Evolutionary conservation across 495 filamentous ascomycete species (phyloP).

Genomic region (Gamarada debralockiae): DNA sequence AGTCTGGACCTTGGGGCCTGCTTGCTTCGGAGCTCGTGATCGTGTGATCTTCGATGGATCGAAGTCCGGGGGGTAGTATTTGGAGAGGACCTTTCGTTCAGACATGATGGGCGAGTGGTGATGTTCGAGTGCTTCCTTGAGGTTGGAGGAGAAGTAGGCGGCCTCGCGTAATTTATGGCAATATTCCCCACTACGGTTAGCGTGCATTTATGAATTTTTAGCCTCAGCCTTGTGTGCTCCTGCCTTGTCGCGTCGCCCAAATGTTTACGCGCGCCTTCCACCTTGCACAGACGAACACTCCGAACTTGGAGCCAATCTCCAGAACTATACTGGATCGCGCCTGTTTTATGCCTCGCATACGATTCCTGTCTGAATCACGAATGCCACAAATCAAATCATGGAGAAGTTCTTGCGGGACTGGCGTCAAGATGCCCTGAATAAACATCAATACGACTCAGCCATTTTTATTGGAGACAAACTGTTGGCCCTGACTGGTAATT

Average conservation of each 20-base stretch:
- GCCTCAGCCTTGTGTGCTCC: background rate
- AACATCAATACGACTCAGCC: constrained; percentile 91
- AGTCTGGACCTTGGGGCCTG: constrained; percentile 77
- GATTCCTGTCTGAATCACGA: no score
- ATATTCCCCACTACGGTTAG: no score
- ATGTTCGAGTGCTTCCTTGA: no score
- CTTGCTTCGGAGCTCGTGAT: constrained; percentile 61
- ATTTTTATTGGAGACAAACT: constrained; percentile 97
- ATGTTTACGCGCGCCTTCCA: constrained; percentile 6
- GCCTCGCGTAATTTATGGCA: no score
- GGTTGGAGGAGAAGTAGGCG: no score
- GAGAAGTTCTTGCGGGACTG: constrained; percentile 87
- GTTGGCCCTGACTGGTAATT: constrained; percentile 84
- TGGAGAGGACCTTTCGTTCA: constrained; percentile 82
- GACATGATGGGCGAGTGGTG: constrained; percentile 58
- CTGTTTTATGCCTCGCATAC: no score
- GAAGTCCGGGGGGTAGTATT: constrained; percentile 96
- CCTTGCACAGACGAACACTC: background rate
- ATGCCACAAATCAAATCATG: constrained; percentile 47
- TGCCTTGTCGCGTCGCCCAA: background rate
- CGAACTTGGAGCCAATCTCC: background rate
- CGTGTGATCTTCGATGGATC: constrained; percentile 83
- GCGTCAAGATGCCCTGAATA: constrained; percentile 89
- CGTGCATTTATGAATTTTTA: background rate
- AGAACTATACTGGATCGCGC: background rate